Percentiles rank a stretch among this genome's conserved stretches.
These are phyloP conservation scores for Aegle marmelos DNA, from an alignment of 345 rosid genomes.

Conservation along the genomic window DNA sequence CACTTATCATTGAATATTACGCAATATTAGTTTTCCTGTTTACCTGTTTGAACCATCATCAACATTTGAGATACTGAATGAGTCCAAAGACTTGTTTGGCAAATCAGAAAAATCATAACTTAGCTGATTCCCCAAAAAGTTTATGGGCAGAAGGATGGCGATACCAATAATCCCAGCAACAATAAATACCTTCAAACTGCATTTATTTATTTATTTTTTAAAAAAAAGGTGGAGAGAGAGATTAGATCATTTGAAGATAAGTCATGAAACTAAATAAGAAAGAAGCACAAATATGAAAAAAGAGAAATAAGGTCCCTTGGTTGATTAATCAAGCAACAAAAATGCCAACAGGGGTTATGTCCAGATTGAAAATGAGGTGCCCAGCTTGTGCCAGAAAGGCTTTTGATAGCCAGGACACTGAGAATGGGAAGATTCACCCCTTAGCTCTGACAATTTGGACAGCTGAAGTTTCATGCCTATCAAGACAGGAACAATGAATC, in stretches of 20 bases:
- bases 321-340: background rate
- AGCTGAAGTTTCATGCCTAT: no score
- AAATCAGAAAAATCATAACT: slow-evolving; percentile 51
- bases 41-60: slow-evolving; percentile 80
- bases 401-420: no score
- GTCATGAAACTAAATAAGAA: background rate
- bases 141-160: slow-evolving; percentile 76
- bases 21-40: background rate
- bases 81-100: slow-evolving; percentile 65
- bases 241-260: background rate
- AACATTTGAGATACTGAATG: slow-evolving; percentile 86
- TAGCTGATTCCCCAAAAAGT: slow-evolving; percentile 73
- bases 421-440: no score
- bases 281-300: background rate
- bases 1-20: background rate
- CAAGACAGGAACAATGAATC: no score
- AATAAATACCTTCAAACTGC: slow-evolving; percentile 70
- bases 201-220: background rate
- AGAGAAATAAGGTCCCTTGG: no score
- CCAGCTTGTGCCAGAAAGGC: no score
- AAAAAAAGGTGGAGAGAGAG: background rate
- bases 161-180: slow-evolving; percentile 67
- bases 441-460: no score
- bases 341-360: background rate
- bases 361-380: no score